phyloP scores from a whole-genome alignment of 108 stramenopile genomes.

The Bacterosira constricta region DNA sequence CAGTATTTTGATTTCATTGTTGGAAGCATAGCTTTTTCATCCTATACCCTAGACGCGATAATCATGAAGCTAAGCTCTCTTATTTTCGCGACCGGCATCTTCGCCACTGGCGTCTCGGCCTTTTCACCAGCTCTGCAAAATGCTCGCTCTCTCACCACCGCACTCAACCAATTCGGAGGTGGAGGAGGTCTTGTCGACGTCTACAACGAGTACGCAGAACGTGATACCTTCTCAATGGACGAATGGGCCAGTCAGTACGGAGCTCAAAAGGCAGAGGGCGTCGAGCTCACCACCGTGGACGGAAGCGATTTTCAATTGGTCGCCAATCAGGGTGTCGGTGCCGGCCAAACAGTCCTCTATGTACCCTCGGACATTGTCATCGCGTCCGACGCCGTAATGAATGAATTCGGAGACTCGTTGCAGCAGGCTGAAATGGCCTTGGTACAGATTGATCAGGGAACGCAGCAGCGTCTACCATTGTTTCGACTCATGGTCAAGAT shows the following conservation, averaged over 20 bases:
- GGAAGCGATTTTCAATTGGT: conserved; percentile 21
- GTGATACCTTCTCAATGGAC: conserved; percentile 55
- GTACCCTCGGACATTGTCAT: conserved; percentile 30
- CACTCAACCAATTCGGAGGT: too few species aligned
- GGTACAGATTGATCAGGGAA: conserved; percentile 30
- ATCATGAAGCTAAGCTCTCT: too few species aligned
- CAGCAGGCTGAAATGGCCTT: conserved; percentile 19
- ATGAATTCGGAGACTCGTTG: conserved; percentile 23
- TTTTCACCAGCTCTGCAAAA: too few species aligned
- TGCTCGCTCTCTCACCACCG: too few species aligned
- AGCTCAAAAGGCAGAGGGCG: conserved; percentile 51
- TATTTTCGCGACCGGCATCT: too few species aligned
- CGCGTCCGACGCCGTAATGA: not conserved
- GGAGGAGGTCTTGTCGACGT: conserved; percentile 11
- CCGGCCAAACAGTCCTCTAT: conserved; percentile 31
- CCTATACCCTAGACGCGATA: too few species aligned
- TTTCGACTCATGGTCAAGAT: conserved; percentile 44
- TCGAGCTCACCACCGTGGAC: conserved; percentile 47
- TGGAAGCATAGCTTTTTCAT: too few species aligned
- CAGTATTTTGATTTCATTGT: too few species aligned
- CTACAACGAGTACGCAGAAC: not conserved
- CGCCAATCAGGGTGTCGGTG: conserved; percentile 14
- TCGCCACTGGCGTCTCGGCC: too few species aligned
- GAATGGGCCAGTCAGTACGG: conserved; percentile 58
- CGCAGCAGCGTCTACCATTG: conserved; percentile 18